Percentiles rank a stretch among this genome's conserved stretches.
These are phyloP conservation scores for Discostella stelligeroides DNA, from an alignment of 108 stramenopile genomes.

Conservation along the genomic window DNA sequence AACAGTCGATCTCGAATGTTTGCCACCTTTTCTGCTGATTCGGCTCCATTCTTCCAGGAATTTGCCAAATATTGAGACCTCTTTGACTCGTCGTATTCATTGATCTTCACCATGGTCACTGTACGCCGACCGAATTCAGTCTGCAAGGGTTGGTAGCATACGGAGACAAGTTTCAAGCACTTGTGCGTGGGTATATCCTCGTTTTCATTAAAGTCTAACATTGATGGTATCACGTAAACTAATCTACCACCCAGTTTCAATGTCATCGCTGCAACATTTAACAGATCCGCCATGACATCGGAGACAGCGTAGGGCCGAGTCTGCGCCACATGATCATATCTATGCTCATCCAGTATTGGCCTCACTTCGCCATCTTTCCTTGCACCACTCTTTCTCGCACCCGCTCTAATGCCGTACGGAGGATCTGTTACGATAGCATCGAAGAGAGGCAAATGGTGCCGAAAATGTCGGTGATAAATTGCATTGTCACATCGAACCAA, in stretches of 20 bases:
- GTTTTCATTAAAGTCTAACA: slow-evolving; percentile 72
- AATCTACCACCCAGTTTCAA: slow-evolving; percentile 77
- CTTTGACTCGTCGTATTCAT: slow-evolving; percentile 62
- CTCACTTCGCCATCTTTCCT: slow-evolving; percentile 49
- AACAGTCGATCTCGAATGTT: slow-evolving; percentile 79
- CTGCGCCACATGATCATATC: slow-evolving; percentile 92
- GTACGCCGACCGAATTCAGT: slow-evolving; percentile 79
- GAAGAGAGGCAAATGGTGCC: slow-evolving; percentile 60
- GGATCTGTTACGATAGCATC: slow-evolving; percentile 89
- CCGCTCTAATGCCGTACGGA: slow-evolving; percentile 93
- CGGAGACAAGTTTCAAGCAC: slow-evolving; percentile 73
- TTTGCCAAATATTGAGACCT: slow-evolving; percentile 53
- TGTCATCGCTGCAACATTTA: slow-evolving; percentile 84
- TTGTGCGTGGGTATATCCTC: slow-evolving; percentile 81
- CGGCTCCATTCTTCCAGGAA: slow-evolving; percentile 78
- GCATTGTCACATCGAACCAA: slow-evolving; percentile 91
- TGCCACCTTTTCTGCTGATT: slow-evolving; percentile 82
- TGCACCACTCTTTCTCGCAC: slow-evolving; percentile 86
- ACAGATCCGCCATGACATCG: slow-evolving; percentile 91
- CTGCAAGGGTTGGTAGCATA: slow-evolving; percentile 85
- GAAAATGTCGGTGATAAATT: slow-evolving; percentile 84
- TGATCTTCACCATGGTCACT: slow-evolving; percentile 79
- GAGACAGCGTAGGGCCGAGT: slow-evolving; percentile 87
- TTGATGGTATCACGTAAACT: slow-evolving; percentile 89
- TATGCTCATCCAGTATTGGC: slow-evolving; percentile 75